Conservation (phyloP, 208 protist genomes). For the Jaenimonas drosophilae region DNA sequence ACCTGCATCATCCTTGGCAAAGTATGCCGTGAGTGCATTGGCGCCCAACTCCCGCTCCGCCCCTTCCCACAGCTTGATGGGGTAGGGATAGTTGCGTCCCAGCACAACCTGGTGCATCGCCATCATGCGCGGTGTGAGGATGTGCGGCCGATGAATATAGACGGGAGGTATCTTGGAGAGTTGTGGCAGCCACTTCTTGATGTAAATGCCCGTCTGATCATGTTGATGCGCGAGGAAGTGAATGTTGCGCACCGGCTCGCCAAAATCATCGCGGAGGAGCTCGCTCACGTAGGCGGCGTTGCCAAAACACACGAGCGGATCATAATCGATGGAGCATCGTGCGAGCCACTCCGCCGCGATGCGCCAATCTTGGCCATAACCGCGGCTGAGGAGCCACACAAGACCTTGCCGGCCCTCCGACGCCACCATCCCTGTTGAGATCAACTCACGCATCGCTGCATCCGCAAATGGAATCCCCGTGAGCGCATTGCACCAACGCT, state of each 20-base stretch:
- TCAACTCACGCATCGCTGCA: constrained; percentile 78
- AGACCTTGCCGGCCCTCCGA: constrained; percentile 69
- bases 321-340: constrained; percentile 83
- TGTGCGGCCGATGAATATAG: constrained; percentile 84
- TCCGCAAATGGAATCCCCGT: constrained; percentile 86
- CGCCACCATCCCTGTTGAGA: constrained; percentile 69
- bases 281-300: constrained; percentile 71
- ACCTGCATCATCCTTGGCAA: constrained; percentile 11
- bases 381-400: constrained; percentile 71
- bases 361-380: constrained; percentile 85
- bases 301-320: constrained; percentile 85
- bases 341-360: constrained; percentile 86
- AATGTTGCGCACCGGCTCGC: constrained; percentile 62
- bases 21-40: constrained; percentile 55
- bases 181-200: constrained; percentile 85
- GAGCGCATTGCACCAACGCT: constrained; percentile 73
- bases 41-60: constrained; percentile 37
- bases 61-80: constrained; percentile 85
- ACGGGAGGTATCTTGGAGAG: constrained; percentile 77
- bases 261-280: constrained; percentile 77
- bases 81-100: constrained; percentile 81
- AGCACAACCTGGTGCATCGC: constrained; percentile 74
- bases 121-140: constrained; percentile 81
- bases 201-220: constrained; percentile 86
- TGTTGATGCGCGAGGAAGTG: constrained; percentile 80